Conservation (phyloP, 805 yeast species). For the Kregervanrija delftensis region DNA sequence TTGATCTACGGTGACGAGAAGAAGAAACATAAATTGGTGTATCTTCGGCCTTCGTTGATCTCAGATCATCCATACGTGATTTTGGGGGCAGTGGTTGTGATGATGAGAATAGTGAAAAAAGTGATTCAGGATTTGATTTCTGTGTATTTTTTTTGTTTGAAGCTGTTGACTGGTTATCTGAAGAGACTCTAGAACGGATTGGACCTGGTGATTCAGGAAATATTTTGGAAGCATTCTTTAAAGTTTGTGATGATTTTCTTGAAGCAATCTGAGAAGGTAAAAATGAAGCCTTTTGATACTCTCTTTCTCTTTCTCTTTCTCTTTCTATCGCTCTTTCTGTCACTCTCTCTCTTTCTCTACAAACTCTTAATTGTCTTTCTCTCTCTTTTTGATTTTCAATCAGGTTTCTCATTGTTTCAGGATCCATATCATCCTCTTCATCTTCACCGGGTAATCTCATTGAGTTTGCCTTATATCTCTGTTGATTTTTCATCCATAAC, state of each 20-base stretch:
- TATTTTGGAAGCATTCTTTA: too few species aligned
- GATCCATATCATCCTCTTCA: conserved; percentile 40
- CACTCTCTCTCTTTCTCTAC: conserved; percentile 11
- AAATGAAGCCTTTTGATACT: background rate
- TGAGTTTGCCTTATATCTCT: conserved; percentile 37
- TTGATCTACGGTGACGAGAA: conserved; percentile 6
- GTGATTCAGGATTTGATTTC: too few species aligned
- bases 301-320: conserved; percentile 7
- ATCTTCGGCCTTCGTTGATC: conserved; percentile 10
- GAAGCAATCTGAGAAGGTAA: conserved; percentile 1
- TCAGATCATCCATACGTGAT: conserved; percentile 7
- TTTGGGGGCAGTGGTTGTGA: background rate
- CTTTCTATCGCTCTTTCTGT: conserved; percentile 4
- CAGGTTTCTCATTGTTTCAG: conserved; percentile 33
- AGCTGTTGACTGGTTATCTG: too few species aligned
- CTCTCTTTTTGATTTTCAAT: conserved; percentile 31
- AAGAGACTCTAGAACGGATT: too few species aligned
- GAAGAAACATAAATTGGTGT: conserved; percentile 18
- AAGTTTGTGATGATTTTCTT: background rate
- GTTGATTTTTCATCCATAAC: conserved; percentile 68
- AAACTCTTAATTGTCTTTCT: conserved; percentile 23
- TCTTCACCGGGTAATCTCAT: conserved; percentile 29
- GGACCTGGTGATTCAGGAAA: too few species aligned
- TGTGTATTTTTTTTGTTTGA: too few species aligned
- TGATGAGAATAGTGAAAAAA: background rate